These are phyloP conservation scores for Viridothelium virens DNA, from an alignment of 495 filamentous ascomycete genomes.

Conservation along the genomic window DNA sequence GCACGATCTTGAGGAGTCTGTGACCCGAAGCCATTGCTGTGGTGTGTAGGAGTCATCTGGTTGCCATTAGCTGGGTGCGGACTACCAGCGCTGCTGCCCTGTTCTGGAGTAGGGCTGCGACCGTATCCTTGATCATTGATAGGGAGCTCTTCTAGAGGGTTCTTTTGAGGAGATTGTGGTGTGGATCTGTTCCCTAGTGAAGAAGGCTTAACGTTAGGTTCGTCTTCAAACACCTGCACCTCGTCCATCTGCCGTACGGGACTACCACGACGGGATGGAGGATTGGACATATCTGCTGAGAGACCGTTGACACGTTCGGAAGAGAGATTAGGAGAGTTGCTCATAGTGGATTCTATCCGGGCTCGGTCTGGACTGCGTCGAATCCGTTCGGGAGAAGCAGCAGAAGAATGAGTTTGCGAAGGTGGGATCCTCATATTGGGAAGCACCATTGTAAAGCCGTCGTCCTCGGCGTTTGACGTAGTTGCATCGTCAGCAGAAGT, in stretches of 20 bases:
- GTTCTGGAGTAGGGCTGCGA: constrained; percentile 26
- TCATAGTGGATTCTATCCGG: neutral
- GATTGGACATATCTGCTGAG: neutral
- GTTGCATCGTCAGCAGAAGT: constrained; percentile 31
- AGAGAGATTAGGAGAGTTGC: neutral
- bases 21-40: constrained; percentile 17
- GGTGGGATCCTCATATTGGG: constrained; percentile 25
- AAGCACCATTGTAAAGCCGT: constrained; percentile 40
- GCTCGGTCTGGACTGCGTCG: constrained; percentile 5
- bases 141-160: constrained; percentile 36
- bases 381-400: neutral
- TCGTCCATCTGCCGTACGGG: constrained; percentile 22
- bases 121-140: constrained; percentile 35
- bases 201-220: constrained; percentile 27
- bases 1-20: constrained; percentile 39
- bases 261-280: neutral
- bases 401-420: constrained; percentile 17
- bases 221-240: constrained; percentile 40
- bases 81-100: constrained; percentile 20
- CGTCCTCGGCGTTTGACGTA: constrained; percentile 29
- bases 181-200: constrained; percentile 12
- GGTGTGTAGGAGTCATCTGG: neutral
- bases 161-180: constrained; percentile 21
- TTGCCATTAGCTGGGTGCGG: constrained; percentile 12
- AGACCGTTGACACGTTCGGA: neutral